Evolutionary conservation across 139 green algal genomes (phyloP).

Genomic region (Monoraphidium neglectum): DNA sequence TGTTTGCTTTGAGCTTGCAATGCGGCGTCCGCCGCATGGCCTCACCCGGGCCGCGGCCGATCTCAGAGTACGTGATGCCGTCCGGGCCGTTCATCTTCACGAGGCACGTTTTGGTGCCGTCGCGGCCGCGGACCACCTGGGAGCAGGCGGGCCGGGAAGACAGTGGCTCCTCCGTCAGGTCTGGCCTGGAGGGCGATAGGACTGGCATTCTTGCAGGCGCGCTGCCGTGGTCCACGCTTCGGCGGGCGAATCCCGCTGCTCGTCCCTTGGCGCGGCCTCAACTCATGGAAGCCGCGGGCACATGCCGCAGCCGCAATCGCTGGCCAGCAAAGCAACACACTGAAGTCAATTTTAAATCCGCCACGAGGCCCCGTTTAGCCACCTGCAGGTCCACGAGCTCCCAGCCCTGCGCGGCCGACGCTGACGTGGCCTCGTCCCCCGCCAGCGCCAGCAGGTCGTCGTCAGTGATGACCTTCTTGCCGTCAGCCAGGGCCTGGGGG

Average conservation of each 20-base stretch:
- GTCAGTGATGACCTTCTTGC: conserved; percentile 92
- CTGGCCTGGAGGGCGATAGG: too few relatives aligned
- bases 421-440: conserved; percentile 83
- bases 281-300: too few relatives aligned
- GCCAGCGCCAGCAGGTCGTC: conserved; percentile 96
- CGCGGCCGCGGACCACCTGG: conserved; percentile 95
- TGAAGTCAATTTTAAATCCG: too few relatives aligned
- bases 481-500: conserved; percentile 82
- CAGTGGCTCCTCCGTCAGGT: too few relatives aligned
- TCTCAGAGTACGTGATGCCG: conserved; percentile 66
- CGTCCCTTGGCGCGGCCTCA: too few relatives aligned
- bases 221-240: too few relatives aligned
- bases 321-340: too few relatives aligned
- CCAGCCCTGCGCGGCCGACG: conserved; percentile 83
- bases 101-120: conserved; percentile 95
- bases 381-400: conserved; percentile 90
- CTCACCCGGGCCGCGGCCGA: conserved; percentile 81
- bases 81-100: conserved; percentile 93
- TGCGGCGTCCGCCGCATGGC: neutral
- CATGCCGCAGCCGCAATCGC: too few relatives aligned
- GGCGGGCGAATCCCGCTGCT: too few relatives aligned
- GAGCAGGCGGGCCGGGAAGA: conserved; percentile 20
- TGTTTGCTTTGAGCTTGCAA: neutral
- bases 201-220: too few relatives aligned
- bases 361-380: too few relatives aligned